phyloP scores from a whole-genome alignment of 2,329 filamentous ascomycete species.

The Cytospora piceae region DNA sequence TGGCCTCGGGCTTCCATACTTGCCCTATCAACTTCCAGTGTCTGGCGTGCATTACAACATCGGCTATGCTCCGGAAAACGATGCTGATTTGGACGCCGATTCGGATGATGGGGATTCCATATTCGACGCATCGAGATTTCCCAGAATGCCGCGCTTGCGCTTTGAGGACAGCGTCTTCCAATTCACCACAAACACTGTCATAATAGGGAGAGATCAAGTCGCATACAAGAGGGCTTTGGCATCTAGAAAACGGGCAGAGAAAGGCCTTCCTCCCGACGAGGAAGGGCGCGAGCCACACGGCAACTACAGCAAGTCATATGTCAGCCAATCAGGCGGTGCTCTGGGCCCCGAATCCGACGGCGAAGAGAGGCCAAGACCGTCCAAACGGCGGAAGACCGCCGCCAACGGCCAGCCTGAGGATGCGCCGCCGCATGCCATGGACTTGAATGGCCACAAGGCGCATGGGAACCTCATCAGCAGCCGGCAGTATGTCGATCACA shows the following conservation, averaged over 20 bases:
- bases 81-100: neutral
- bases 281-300: constrained; percentile 48
- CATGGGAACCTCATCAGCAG: constrained; percentile 54
- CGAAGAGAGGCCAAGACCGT: constrained; percentile 51
- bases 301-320: constrained; percentile 66
- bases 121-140: constrained; percentile 12
- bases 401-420: constrained; percentile 36
- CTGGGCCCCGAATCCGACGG: constrained; percentile 65
- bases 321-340: constrained; percentile 72
- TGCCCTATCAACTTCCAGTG: constrained; percentile 1
- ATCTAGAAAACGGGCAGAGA: constrained; percentile 54
- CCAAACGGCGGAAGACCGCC: constrained; percentile 52
- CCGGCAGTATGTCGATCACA: constrained; percentile 64
- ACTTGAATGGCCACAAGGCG: constrained; percentile 27
- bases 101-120: constrained; percentile 9
- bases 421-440: constrained; percentile 25
- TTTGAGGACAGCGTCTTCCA: constrained; percentile 26
- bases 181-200: constrained; percentile 26
- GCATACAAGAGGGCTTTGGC: constrained; percentile 52
- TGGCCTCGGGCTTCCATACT: neutral
- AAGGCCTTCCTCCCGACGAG: constrained; percentile 54
- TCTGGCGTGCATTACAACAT: neutral
- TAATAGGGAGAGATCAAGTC: constrained; percentile 28
- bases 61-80: neutral
- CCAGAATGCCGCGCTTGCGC: constrained; percentile 16